Evolutionary conservation across 2,329 filamentous ascomycete genomes (phyloP), one percentile per base, ranked within the genome.

Genomic region (Colletotrichum godetiae): DNA sequence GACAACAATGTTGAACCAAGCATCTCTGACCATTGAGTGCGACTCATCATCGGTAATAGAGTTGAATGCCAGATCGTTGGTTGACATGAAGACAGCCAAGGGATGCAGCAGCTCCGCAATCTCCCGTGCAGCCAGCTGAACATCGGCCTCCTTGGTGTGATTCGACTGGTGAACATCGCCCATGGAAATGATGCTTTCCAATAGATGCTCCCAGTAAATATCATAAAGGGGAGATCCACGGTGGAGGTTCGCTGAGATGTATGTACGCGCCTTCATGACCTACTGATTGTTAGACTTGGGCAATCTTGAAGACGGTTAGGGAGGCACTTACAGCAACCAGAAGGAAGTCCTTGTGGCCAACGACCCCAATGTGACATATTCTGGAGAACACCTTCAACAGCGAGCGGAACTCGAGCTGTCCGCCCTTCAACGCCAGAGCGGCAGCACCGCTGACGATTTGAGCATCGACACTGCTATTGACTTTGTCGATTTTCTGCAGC

Each of bases 1-100:
- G 0, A 98, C 93, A 27, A 95, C 94, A 75, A 98, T 95, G 79
- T 99, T 99, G 85, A 98, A 98, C 97, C 97, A 99, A 5, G 95
- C 94, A 86, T 99, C 95, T 65, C 96, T 92, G 76, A 97, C 89
- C 69, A 97, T 85, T 31, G 91, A 89, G 74, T 93, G 89, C 8
- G 91, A 90, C 72, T 96, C 92, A 64, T 95, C 93, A 65, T 93
- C 90, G 67, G 84, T 83, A 11, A 85, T 77, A 42, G 83, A 85
- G 56, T 85, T 83, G 24, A 86, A 83, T 27, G 84, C 86, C 74
- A 92, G 82, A 68, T 92, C 88, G 75, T 92, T 90, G 37, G 85
- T 86, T 10, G 94, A 92, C 81, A 97, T 93, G 65, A 99, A 89
- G 1, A 95, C 87, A 8, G 97, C 94, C n/a, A 99, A 87, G 13